These are phyloP conservation scores for Fusarium xyrophilum DNA, from an alignment of 2,329 filamentous ascomycete genomes.

Conservation along the genomic window DNA sequence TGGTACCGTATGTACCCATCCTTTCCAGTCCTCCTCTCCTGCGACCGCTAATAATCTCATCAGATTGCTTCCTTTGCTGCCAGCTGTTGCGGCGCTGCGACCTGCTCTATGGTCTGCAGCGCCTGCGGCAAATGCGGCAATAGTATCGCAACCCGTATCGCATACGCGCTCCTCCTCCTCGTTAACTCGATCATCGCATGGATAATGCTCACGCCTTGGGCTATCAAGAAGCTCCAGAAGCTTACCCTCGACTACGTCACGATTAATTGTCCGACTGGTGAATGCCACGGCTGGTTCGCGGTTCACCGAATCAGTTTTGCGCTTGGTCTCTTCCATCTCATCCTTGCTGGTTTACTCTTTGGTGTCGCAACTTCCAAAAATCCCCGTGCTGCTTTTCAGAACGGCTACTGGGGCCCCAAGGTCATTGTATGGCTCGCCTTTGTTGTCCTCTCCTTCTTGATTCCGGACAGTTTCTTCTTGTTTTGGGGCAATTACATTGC, in stretches of 20 bases:
- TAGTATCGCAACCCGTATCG: conserved; percentile 95
- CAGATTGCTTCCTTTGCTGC: conserved; percentile 79
- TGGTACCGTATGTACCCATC: conserved; percentile 71
- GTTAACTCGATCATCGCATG: conserved; percentile 96
- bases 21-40: no score
- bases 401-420: conserved; percentile 99
- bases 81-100: conserved; percentile 95
- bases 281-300: conserved; percentile 94
- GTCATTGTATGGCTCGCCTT: conserved; percentile 86
- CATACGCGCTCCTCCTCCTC: conserved; percentile 91
- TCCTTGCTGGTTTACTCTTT: conserved; percentile 83
- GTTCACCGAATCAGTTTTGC: conserved; percentile 98
- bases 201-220: conserved; percentile 99
- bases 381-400: conserved; percentile 86
- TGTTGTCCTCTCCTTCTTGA: conserved; percentile 91
- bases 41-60: conserved; percentile 17
- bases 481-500: conserved; percentile 96
- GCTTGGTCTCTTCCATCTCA: conserved; percentile 89
- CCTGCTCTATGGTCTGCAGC: conserved; percentile 93
- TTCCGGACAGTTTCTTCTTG: conserved; percentile 93
- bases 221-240: conserved; percentile 92
- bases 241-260: conserved; percentile 95
- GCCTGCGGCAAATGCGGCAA: conserved; percentile 97
- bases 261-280: conserved; percentile 87
- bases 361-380: conserved; percentile 89